phyloP scores from a whole-genome alignment of 306 rosid genomes.

The Macrotyloma uniflorum region DNA sequence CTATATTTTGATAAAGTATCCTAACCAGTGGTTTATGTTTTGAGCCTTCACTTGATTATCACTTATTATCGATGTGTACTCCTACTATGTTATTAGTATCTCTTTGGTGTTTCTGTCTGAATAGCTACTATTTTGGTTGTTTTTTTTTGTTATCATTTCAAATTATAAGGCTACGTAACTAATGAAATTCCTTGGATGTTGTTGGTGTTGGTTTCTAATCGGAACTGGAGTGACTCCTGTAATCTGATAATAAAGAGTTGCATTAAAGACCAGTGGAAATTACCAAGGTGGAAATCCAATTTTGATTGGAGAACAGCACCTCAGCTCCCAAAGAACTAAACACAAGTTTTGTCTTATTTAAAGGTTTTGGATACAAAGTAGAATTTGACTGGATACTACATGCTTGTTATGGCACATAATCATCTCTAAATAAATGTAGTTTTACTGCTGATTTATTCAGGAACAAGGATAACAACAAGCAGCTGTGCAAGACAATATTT shows the following conservation, averaged over 20 bases:
- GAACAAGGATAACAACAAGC: background rate
- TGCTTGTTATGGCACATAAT: background rate
- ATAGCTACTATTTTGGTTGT: background rate
- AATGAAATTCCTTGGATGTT: background rate
- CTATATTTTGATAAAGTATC: background rate
- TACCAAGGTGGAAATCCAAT: background rate
- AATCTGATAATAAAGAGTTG: background rate
- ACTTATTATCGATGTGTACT: background rate
- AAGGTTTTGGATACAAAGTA: background rate
- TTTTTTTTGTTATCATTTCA: background rate
- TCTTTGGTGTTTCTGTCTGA: background rate
- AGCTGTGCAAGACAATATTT: slow-evolving; percentile 1
- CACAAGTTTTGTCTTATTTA: background rate
- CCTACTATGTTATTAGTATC: background rate
- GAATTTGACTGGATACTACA: slow-evolving; percentile 4
- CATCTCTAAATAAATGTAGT: slow-evolving; percentile 13
- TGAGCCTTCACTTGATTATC: background rate
- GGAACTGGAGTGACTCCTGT: background rate
- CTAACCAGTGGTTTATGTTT: background rate
- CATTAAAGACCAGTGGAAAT: background rate
- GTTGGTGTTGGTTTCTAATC: background rate
- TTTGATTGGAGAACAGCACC: background rate
- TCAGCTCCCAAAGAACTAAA: background rate
- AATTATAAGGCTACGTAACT: background rate
- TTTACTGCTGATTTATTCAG: slow-evolving; percentile 15